A percentile compares a stretch with the other conserved stretches of the same genome.
phyloP scores from a whole-genome alignment of 2,329 filamentous ascomycete genomes.

The Colletotrichum magnum region DNA sequence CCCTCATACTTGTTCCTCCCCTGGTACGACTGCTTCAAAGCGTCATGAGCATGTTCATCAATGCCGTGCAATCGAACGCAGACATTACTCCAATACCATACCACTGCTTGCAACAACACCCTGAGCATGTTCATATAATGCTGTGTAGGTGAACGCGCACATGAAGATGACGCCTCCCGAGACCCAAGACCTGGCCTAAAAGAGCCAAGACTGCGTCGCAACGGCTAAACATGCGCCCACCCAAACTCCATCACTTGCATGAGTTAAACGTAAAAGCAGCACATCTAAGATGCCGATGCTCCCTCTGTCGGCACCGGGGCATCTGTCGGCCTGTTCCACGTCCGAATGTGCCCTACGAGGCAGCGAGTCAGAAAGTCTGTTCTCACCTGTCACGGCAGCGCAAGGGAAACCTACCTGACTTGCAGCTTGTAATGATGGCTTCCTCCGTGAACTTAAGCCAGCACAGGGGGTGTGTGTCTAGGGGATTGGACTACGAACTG shows the following conservation, averaged over 20 bases:
- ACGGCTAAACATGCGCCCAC: constrained; percentile 16
- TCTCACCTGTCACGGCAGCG: constrained; percentile 30
- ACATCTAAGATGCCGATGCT: constrained; percentile 24
- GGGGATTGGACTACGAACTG: constrained; percentile 76
- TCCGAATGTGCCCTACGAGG: constrained; percentile 78
- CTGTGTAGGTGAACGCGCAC: no score
- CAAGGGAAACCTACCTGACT: constrained; percentile 77
- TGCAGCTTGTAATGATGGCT: constrained; percentile 92
- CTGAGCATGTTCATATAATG: no score
- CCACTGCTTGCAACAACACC: no score
- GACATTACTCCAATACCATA: no score
- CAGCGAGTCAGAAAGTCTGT: neutral
- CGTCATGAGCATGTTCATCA: no score
- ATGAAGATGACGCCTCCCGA: no score
- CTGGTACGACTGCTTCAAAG: no score
- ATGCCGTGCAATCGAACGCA: no score
- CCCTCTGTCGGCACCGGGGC: constrained; percentile 39
- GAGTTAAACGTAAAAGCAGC: constrained; percentile 16
- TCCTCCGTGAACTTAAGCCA: constrained; percentile 96
- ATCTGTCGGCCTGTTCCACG: constrained; percentile 75
- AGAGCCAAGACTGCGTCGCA: neutral
- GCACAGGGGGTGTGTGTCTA: constrained; percentile 88
- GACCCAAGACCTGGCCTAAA: neutral
- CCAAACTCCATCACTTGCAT: constrained; percentile 13
- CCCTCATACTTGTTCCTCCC: no score